Evolutionary conservation across 2,329 filamentous ascomycete genomes (phyloP).

Genomic region (Ceratocystis destructans): DNA sequence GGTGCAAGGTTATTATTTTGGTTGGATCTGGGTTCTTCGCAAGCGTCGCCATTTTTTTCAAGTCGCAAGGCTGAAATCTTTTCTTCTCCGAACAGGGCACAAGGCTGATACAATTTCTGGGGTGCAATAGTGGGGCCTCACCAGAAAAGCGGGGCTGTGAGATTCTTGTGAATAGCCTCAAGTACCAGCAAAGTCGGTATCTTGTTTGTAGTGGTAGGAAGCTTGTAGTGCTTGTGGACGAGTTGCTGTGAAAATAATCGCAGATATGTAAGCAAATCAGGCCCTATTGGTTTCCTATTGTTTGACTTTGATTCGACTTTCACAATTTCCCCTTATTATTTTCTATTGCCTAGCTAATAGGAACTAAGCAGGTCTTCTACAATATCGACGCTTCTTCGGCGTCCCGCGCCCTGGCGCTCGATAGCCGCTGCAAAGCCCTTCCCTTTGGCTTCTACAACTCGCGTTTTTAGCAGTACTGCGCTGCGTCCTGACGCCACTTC

Average conservation of each 20-base stretch:
- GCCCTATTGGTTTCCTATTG: too few relatives aligned
- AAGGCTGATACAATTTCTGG: conserved; percentile 1
- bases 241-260: not conserved
- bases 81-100: conserved; percentile 1
- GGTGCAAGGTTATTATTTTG: not conserved
- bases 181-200: not conserved
- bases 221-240: not conserved
- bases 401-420: conserved; percentile 1
- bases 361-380: conserved; percentile 3
- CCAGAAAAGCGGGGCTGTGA: conserved; percentile 8
- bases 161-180: conserved; percentile 14
- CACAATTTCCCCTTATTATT: too few relatives aligned
- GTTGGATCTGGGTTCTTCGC: not conserved
- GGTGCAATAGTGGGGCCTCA: not conserved
- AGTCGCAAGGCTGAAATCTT: conserved; percentile 14
- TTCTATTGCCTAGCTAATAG: not conserved
- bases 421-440: not conserved
- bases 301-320: too few relatives aligned
- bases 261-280: not conserved
- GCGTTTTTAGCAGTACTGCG: conserved; percentile 14
- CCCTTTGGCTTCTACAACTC: not conserved
- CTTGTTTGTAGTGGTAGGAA: not conserved
- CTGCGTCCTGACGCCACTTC: not conserved
- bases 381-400: conserved; percentile 12
- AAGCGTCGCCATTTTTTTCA: not conserved